Evolutionary conservation across 1,284 basidiomycete genomes (phyloP).

Genomic region (Apiotrichum brassicae): DNA sequence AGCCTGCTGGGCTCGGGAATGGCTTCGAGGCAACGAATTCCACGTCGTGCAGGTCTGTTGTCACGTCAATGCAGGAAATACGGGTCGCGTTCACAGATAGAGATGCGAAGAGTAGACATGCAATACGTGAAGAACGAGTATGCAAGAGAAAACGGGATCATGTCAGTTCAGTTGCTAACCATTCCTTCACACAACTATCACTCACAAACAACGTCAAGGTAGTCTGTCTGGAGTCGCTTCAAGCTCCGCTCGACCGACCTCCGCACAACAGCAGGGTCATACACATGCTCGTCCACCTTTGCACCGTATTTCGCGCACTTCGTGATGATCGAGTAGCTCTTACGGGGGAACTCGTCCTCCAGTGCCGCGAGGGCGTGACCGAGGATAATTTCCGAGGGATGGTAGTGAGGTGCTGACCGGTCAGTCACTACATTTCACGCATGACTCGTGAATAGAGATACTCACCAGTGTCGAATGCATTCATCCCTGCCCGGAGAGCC

Average conservation of each 20-base stretch:
- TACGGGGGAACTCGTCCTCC: conserved; percentile 65
- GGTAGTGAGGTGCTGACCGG: conserved; percentile 65
- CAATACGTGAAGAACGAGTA: too few species aligned
- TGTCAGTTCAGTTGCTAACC: too few species aligned
- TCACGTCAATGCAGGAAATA: too few species aligned
- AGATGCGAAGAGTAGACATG: too few species aligned
- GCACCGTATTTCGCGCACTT: conserved; percentile 85
- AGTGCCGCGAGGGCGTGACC: conserved; percentile 66
- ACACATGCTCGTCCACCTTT: conserved; percentile 59
- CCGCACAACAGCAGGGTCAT: conserved; percentile 64
- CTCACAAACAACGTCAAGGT: conserved; percentile 70
- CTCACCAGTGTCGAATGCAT: conserved; percentile 73
- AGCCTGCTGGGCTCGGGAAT: conserved; percentile 38
- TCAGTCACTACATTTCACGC: not conserved
- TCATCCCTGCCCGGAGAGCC: conserved; percentile 79
- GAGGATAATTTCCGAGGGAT: conserved; percentile 80
- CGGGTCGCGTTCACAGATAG: too few species aligned
- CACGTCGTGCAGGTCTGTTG: conserved; percentile 81
- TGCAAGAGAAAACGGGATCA: too few species aligned
- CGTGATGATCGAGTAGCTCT: conserved; percentile 78
- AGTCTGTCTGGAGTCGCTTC: conserved; percentile 66
- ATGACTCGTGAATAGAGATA: not conserved
- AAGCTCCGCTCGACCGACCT: conserved; percentile 66
- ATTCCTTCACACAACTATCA: too few species aligned
- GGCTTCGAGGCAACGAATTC: conserved; percentile 72